A percentile compares a stretch with the other conserved stretches of the same genome.
These are phyloP conservation scores for Albizia julibrissin DNA, from an alignment of 306 rosid genomes.

Conservation along the genomic window DNA sequence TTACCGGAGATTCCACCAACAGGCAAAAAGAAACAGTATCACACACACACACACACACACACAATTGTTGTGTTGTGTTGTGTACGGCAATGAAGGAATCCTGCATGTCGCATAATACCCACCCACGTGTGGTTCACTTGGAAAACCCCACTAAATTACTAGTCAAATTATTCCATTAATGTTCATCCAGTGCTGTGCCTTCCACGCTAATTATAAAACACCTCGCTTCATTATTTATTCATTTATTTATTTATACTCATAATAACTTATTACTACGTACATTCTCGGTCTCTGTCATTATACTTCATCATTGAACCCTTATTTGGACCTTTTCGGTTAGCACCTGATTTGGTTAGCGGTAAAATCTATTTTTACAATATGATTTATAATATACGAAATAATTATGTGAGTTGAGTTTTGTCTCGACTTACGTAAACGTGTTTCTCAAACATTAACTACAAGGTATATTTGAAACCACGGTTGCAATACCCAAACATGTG, in stretches of 20 bases:
- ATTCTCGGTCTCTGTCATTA: background rate
- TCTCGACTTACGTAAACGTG: no score
- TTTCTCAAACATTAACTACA: no score
- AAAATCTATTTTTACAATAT: no score
- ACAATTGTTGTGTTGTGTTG: background rate
- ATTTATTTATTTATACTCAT: background rate
- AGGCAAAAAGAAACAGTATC: background rate
- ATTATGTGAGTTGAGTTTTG: no score
- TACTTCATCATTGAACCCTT: background rate
- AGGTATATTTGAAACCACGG: no score
- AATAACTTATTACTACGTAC: background rate
- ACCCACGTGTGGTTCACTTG: background rate
- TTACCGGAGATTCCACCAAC: slow-evolving; percentile 33
- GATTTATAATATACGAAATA: no score
- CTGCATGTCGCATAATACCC: background rate
- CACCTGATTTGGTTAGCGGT: no score
- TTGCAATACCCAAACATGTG: no score
- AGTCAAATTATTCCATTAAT: background rate
- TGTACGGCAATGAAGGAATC: slow-evolving; percentile 1
- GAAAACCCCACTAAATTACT: background rate
- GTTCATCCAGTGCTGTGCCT: background rate
- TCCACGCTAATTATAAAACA: background rate
- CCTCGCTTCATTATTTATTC: background rate
- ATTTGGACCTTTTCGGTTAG: background rate
- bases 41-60: background rate